A percentile compares a stretch with the other conserved stretches of the same genome.
Conservation (phyloP, 2,329 filamentous ascomycete species). For the Claviceps arundinis region DNA sequence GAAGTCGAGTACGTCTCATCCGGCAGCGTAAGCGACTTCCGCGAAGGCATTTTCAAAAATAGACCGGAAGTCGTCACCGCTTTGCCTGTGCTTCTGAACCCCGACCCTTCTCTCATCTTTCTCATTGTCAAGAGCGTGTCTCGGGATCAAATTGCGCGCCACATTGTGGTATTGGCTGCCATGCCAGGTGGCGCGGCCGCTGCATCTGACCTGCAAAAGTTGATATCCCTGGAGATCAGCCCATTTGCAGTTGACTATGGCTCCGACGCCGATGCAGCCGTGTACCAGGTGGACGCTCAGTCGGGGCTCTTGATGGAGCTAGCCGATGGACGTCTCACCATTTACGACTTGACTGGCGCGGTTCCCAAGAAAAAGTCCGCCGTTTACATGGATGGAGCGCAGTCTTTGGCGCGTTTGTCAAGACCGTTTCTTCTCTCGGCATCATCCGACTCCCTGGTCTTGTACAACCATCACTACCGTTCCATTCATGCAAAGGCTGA, state of each 20-base stretch:
- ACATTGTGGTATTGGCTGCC: conserved; percentile 21
- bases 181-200: conserved; percentile 13
- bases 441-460: conserved; percentile 39
- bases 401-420: conserved; percentile 54
- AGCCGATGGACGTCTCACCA: conserved; percentile 35
- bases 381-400: conserved; percentile 36
- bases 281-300: conserved; percentile 46
- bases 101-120: conserved; percentile 38
- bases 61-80: conserved; percentile 38
- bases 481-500: conserved; percentile 40
- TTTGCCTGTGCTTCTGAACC: conserved; percentile 33
- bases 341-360: conserved; percentile 50
- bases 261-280: conserved; percentile 8
- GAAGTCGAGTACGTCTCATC: conserved; percentile 37
- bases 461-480: conserved; percentile 58
- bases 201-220: conserved; percentile 18
- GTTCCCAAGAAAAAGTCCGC: conserved; percentile 47
- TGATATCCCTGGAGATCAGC: conserved; percentile 27
- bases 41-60: conserved; percentile 42
- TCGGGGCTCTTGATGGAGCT: conserved; percentile 53
- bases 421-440: conserved; percentile 51
- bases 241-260: conserved; percentile 18
- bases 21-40: conserved; percentile 32
- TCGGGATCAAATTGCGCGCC: conserved; percentile 16
- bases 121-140: conserved; percentile 30